Conservation (phyloP, 345 rosid species). For the Carallia pectinifolia region DNA sequence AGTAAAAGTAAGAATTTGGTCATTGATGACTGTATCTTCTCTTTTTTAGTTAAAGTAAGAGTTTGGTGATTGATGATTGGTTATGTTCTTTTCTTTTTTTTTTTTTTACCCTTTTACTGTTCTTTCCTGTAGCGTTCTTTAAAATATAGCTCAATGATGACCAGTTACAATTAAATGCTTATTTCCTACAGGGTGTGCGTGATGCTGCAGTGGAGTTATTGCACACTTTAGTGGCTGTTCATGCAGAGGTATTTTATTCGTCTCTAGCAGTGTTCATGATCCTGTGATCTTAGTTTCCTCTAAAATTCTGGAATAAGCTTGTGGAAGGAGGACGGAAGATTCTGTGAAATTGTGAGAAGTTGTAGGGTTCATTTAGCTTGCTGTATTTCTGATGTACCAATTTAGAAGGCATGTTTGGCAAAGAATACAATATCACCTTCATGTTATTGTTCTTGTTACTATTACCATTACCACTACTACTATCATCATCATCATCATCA, state of each 20-base stretch:
- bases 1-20: conserved; percentile 63
- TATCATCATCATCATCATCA: no score
- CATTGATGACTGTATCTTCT: conserved; percentile 9
- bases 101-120: neutral
- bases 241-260: conserved; percentile 66
- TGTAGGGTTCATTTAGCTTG: neutral
- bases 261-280: conserved; percentile 2
- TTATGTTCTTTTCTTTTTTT: neutral
- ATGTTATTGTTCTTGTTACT: no score
- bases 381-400: neutral
- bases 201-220: conserved; percentile 92
- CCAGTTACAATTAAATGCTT: conserved; percentile 6
- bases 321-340: neutral
- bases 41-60: conserved; percentile 62
- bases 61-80: conserved; percentile 6
- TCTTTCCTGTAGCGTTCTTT: neutral
- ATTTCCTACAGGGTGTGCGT: conserved; percentile 70
- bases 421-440: no score
- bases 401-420: neutral
- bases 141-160: neutral
- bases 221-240: conserved; percentile 90
- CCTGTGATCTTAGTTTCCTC: neutral
- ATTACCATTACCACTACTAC: no score
- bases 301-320: neutral
- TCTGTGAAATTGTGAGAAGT: neutral